Evolutionary conservation across 2,329 filamentous ascomycete genomes (phyloP).

Genomic region (Stylonectria norvegica): DNA sequence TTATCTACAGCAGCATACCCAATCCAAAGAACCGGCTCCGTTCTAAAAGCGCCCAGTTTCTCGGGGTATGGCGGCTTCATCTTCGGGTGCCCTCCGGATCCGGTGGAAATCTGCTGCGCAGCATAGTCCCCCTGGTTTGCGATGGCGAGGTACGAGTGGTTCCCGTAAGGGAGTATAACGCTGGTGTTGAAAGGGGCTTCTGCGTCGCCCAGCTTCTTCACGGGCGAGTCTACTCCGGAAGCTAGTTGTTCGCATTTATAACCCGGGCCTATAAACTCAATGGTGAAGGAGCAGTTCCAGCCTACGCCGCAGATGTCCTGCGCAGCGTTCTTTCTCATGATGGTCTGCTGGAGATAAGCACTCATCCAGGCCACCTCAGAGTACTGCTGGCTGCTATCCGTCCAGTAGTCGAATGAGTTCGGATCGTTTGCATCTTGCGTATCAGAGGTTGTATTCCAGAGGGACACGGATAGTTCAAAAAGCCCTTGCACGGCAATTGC

Average conservation of each 20-base stretch:
- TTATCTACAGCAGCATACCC: conserved; percentile 23
- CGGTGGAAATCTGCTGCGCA: conserved; percentile 11
- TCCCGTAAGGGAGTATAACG: conserved; percentile 17
- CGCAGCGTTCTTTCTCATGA: conserved; percentile 15
- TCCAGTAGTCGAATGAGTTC: conserved; percentile 24
- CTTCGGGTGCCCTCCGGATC: conserved; percentile 11
- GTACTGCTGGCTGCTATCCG: conserved; percentile 16
- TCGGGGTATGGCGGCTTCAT: conserved; percentile 16
- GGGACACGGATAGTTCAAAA: conserved; percentile 17
- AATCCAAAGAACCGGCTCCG: conserved; percentile 25
- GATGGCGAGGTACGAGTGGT: conserved; percentile 20
- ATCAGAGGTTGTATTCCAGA: conserved; percentile 19
- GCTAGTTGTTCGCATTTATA: conserved; percentile 20
- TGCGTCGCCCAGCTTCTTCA: conserved; percentile 15
- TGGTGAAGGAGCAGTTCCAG: conserved; percentile 24
- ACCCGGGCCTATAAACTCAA: conserved; percentile 21
- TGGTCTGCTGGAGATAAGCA: conserved; percentile 16
- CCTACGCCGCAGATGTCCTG: conserved; percentile 21
- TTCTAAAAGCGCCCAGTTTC: conserved; percentile 21
- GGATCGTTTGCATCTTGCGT: conserved; percentile 4
- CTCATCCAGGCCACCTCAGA: conserved; percentile 16
- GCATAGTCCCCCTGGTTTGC: conserved; percentile 20
- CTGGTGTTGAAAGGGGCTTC: conserved; percentile 21
- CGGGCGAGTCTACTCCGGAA: conserved; percentile 8
- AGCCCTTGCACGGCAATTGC: conserved; percentile 5